Conservation (phyloP, 2,329 filamentous ascomycete genomes). For the Chaetothyriales sp. region DNA sequence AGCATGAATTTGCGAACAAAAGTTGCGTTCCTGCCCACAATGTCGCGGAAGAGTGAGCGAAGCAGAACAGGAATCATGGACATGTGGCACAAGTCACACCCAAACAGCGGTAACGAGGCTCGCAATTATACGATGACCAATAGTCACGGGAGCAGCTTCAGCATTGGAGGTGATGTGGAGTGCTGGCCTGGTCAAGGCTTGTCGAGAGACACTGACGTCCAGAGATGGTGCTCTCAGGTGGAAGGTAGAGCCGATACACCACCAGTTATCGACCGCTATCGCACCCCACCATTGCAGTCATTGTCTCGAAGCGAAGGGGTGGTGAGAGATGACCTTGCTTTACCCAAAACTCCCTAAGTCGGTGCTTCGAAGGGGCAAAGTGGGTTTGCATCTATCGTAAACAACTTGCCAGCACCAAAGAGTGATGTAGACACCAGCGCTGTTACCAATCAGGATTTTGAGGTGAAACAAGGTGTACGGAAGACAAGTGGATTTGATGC, state of each 20-base stretch:
- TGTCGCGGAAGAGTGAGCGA: not conserved
- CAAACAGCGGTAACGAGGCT: slow-evolving; percentile 13
- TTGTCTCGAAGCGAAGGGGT: not conserved
- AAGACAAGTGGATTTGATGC: not conserved
- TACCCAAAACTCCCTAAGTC: not conserved
- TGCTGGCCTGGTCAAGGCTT: slow-evolving; percentile 5
- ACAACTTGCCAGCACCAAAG: not conserved
- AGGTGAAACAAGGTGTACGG: not conserved
- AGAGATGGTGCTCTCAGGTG: not conserved
- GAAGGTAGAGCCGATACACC: not conserved
- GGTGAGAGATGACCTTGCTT: not conserved
- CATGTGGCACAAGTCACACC: slow-evolving; percentile 11
- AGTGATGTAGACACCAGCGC: not conserved
- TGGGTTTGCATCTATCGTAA: not conserved
- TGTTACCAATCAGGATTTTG: not conserved
- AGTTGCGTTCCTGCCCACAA: not conserved
- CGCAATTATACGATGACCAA: slow-evolving; percentile 7
- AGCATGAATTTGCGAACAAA: slow-evolving; percentile 8
- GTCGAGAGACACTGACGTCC: not conserved
- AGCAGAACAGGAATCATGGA: slow-evolving; percentile 6
- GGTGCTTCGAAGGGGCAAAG: not conserved
- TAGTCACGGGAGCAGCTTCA: slow-evolving; percentile 15
- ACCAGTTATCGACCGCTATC: not conserved
- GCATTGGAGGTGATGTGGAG: slow-evolving; percentile 13
- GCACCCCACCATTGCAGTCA: not conserved